These are phyloP conservation scores for Mycena floridula DNA, from an alignment of 768 basidiomycete species.

Conservation along the genomic window DNA sequence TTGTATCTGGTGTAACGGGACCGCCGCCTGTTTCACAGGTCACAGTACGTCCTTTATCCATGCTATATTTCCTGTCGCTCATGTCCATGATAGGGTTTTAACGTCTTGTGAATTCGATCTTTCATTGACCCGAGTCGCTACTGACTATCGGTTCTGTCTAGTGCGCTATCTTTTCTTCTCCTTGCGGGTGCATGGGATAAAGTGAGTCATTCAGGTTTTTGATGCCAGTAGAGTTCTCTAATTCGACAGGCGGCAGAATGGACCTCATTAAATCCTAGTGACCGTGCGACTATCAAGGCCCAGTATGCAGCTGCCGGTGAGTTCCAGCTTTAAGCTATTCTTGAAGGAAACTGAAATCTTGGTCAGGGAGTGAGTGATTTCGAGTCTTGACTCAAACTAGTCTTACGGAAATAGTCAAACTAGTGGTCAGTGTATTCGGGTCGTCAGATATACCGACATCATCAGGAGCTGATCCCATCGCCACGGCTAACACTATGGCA, in stretches of 20 bases:
- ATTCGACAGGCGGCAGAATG: conserved; percentile 54
- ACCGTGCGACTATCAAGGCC: conserved; percentile 42
- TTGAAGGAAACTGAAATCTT: too few relatives aligned
- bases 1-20: conserved; percentile 29
- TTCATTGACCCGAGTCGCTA: background rate
- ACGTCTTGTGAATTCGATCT: conserved; percentile 17
- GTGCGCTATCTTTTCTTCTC: conserved; percentile 34
- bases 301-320: conserved; percentile 51
- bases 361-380: too few relatives aligned
- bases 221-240: too few relatives aligned
- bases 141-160: background rate
- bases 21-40: conserved; percentile 27
- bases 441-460: conserved; percentile 54
- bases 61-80: background rate
- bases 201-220: too few relatives aligned
- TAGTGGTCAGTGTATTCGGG: conserved; percentile 63
- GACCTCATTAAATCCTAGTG: conserved; percentile 35
- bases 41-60: conserved; percentile 15
- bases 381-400: too few relatives aligned
- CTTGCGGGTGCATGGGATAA: too few relatives aligned
- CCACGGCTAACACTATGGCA: conserved; percentile 58
- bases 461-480: conserved; percentile 57
- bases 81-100: conserved; percentile 17
- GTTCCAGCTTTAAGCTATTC: too few relatives aligned
- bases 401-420: too few relatives aligned